phyloP scores from a whole-genome alignment of 495 filamentous ascomycete genomes.

The Aspergillus coremiiformis region DNA sequence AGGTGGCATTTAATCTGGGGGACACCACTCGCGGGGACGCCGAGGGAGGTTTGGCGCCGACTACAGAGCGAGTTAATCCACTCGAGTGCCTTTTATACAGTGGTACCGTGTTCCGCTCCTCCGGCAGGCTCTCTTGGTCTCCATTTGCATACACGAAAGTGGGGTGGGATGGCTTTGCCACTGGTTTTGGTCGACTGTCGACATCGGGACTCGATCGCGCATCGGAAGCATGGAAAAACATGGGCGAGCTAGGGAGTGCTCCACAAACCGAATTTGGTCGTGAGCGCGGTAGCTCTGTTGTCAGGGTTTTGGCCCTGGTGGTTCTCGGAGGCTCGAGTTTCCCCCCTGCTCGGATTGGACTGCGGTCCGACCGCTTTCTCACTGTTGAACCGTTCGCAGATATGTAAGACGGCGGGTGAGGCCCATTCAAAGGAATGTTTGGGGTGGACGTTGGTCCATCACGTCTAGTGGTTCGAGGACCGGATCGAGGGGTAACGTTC shows the following conservation, averaged over 20 bases:
- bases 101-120: slow-evolving; percentile 14
- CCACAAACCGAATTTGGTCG: slow-evolving; percentile 31
- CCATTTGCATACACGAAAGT: slow-evolving; percentile 55
- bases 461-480: slow-evolving; percentile 55
- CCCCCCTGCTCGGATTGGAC: slow-evolving; percentile 28
- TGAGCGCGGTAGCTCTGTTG: slow-evolving; percentile 22
- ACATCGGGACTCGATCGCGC: slow-evolving; percentile 41
- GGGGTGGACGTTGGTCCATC: slow-evolving; percentile 58
- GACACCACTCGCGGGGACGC: slow-evolving; percentile 39
- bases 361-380: slow-evolving; percentile 32
- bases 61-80: slow-evolving; percentile 30
- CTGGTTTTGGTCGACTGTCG: slow-evolving; percentile 21
- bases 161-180: slow-evolving; percentile 30
- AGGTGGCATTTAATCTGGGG: slow-evolving; percentile 25
- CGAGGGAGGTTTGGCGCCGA: slow-evolving; percentile 22
- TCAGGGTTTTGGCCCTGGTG: slow-evolving; percentile 31
- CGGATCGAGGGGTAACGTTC: slow-evolving; percentile 69
- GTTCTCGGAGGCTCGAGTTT: slow-evolving; percentile 27
- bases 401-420: slow-evolving; percentile 30
- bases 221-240: slow-evolving; percentile 73
- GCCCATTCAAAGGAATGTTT: slow-evolving; percentile 36
- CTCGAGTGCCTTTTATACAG: slow-evolving; percentile 30
- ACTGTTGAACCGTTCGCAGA: slow-evolving; percentile 21
- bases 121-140: slow-evolving; percentile 30
- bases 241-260: slow-evolving; percentile 35